Percentiles rank a stretch among this genome's conserved stretches.
phyloP scores from a whole-genome alignment of 306 rosid genomes.

The Argentina anserina region DNA sequence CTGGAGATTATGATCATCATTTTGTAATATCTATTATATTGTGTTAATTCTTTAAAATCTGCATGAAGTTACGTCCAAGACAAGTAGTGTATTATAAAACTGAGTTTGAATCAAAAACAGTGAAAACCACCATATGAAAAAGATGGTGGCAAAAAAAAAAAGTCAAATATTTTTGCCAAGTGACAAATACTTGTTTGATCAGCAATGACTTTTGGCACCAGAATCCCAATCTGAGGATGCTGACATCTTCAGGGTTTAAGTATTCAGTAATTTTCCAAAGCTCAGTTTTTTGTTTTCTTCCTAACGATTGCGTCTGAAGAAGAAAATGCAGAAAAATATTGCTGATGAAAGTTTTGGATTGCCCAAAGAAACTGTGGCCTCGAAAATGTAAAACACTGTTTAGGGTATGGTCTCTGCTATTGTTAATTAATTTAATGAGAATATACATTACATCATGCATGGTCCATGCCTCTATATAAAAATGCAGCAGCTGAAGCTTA shows the following conservation, averaged over 20 bases:
- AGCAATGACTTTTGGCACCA: constrained; percentile 42
- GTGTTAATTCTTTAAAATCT: neutral
- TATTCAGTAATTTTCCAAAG: constrained; percentile 12
- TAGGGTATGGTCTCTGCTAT: constrained; percentile 8
- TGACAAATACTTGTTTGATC: constrained; percentile 19
- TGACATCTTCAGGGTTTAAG: constrained; percentile 33
- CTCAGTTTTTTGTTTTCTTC: constrained; percentile 26
- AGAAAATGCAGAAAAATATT: constrained; percentile 25
- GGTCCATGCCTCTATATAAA: constrained; percentile 30
- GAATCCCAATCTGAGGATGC: constrained; percentile 32
- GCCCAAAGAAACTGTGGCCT: constrained; percentile 31
- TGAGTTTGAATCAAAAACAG: constrained; percentile 22
- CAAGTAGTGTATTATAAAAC: constrained; percentile 9
- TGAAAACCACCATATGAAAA: constrained; percentile 10
- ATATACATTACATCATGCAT: constrained; percentile 39
- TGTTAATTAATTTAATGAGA: constrained; percentile 28
- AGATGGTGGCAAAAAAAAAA: constrained; percentile 19
- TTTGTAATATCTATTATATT: neutral
- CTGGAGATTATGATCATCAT: neutral
- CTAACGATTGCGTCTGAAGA: constrained; percentile 38
- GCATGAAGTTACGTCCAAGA: constrained; percentile 11
- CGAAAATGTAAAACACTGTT: constrained; percentile 23
- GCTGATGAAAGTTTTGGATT: constrained; percentile 42
- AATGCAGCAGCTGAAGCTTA: constrained; percentile 31
- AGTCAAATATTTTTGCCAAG: constrained; percentile 40